Conservation (phyloP, 2,329 filamentous ascomycete genomes). For the Fusarium graminum region DNA sequence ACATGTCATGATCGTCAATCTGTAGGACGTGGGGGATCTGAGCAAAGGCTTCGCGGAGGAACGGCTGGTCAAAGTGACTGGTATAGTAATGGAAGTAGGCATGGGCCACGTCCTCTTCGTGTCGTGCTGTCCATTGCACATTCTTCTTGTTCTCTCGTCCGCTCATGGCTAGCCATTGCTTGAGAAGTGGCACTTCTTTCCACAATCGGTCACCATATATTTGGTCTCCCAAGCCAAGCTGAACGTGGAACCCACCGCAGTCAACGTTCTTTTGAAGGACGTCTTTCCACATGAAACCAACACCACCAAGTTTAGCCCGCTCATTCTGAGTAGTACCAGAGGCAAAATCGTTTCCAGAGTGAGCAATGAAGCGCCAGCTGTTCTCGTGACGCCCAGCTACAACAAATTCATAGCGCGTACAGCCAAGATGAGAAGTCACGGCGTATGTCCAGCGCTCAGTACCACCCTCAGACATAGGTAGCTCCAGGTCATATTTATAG, state of each 20-base stretch:
- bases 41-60: conserved; percentile 93
- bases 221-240: conserved; percentile 91
- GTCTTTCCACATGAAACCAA: conserved; percentile 99
- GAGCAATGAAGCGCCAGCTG: conserved; percentile 95
- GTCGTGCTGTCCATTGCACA: conserved; percentile 89
- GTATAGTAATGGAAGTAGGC: conserved; percentile 99
- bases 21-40: conserved; percentile 95
- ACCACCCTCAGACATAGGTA: conserved; percentile 85
- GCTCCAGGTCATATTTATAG: conserved; percentile 91
- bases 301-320: conserved; percentile 84
- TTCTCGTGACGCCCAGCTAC: conserved; percentile 91
- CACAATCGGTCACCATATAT: conserved; percentile 96
- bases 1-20: conserved; percentile 98
- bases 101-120: conserved; percentile 95
- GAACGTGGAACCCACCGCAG: conserved; percentile 94
- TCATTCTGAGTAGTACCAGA: conserved; percentile 89
- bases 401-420: conserved; percentile 97
- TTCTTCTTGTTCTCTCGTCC: conserved; percentile 94
- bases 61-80: conserved; percentile 97
- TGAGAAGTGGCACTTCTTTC: conserved; percentile 93
- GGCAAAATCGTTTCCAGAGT: conserved; percentile 96
- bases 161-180: conserved; percentile 94
- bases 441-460: conserved; percentile 96
- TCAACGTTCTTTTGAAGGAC: conserved; percentile 97
- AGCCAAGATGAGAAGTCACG: conserved; percentile 95